Evolutionary conservation across 805 yeast species (phyloP), one percentile per base, ranked within the genome.

Genomic region (Saccharomyces paradoxus): DNA sequence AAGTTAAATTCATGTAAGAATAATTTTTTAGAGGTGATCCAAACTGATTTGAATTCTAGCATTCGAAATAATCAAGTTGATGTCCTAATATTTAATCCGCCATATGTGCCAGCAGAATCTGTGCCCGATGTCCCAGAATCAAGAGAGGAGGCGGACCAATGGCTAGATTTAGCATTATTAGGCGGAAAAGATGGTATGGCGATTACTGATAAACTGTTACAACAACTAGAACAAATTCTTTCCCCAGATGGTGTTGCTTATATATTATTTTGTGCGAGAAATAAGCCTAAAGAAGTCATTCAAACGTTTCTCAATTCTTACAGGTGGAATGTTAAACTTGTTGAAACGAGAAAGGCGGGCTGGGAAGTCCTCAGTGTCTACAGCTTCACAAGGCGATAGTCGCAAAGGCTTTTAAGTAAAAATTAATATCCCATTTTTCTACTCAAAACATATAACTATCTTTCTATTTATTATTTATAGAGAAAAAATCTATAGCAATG

Each of bases 101-200:
- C 99, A 0, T 94, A 94, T 66, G 99, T 94, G 1, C 99, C 99
- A 0, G 88, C 92, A 1, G 90, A 83, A 55, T 65, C 63, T 0
- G 86, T 89, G 0, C 97, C 98, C 0, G 64, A 58, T 0, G 60
- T 79, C 1, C 94, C 94, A 0, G 56, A 55, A 0, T 48, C 62
- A 0, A 61, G 59, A 0, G 76, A 74, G 2, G 79, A 76, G 9
- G 83, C 80, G 21, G 76, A 77, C 30, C 74, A 75, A 14, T 90
- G 97, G 97, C 74, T 94, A 0, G 97, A 92, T 66, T 71, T 92
- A 54, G 99, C 99, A 0, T 76, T 94, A 26, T 77, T 86, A 28
- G 99, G 99, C 0, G 99, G 99, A 0, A 73, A 74, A 8, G 85
- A 87, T 62, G 99, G 99, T 0, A 92, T 94, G 98, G 82, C 77